Conservation (phyloP, 805 yeast species). For the Tetrapisispora namnaoensis region DNA sequence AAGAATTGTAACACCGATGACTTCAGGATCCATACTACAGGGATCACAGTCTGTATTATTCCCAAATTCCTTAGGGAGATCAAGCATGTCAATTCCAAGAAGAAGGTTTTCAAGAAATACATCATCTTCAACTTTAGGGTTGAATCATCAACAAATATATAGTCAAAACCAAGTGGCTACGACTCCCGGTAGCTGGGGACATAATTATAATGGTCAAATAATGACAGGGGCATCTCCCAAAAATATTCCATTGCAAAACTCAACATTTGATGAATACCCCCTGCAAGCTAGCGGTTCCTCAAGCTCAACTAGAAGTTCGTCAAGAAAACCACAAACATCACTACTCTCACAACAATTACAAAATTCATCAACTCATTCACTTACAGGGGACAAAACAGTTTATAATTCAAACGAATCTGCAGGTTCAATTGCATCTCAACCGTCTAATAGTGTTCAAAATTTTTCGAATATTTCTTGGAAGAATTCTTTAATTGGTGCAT, state of each 20-base stretch:
- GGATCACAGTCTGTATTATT: conserved; percentile 16
- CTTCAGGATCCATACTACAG: conserved; percentile 4
- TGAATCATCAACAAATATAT: conserved; percentile 19
- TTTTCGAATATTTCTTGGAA: conserved; percentile 2
- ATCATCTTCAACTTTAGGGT: conserved; percentile 26
- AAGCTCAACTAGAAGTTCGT: conserved; percentile 7
- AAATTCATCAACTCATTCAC: conserved; percentile 12
- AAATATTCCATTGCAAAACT: conserved; percentile 8
- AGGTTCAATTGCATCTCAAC: background rate
- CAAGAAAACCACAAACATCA: conserved; percentile 24
- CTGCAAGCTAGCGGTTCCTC: conserved; percentile 10
- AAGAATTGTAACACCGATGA: conserved; percentile 9
- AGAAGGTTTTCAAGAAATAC: conserved; percentile 23
- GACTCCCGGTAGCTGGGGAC: conserved; percentile 4
- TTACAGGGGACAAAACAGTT: background rate
- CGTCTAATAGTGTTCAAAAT: background rate
- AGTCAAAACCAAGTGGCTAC: background rate
- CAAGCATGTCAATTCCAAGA: conserved; percentile 23
- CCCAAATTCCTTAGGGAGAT: conserved; percentile 15
- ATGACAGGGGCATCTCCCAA: conserved; percentile 5
- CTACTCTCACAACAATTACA: conserved; percentile 28
- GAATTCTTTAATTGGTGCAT: conserved; percentile 8
- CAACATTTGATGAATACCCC: conserved; percentile 14
- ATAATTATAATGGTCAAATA: background rate
- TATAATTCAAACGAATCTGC: conserved; percentile 1